Evolutionary conservation across 306 rosid species (phyloP).

Genomic region (Cucurbita moschata): DNA sequence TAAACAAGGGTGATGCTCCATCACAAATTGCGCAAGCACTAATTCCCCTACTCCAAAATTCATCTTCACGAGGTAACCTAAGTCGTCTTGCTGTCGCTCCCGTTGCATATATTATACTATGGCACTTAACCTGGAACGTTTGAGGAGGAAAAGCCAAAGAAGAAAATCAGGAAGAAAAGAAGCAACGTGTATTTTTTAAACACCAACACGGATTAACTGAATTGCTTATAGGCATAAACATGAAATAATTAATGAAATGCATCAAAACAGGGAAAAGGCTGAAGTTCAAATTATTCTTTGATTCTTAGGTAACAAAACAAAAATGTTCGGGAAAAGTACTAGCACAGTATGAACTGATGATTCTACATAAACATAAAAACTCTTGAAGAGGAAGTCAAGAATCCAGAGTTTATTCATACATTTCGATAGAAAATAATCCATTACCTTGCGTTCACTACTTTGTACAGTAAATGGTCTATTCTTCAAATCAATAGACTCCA

Average conservation of each 20-base stretch:
- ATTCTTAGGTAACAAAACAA: neutral
- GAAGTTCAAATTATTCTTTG: neutral
- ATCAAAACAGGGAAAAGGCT: neutral
- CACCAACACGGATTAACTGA: neutral
- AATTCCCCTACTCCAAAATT: constrained; percentile 97
- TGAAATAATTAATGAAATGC: neutral
- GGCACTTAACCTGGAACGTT: constrained; percentile 61
- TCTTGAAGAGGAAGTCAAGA: neutral
- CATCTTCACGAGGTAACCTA: constrained; percentile 79
- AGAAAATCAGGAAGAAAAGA: constrained; percentile 4
- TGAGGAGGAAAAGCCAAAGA: constrained; percentile 6
- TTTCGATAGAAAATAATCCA: constrained; percentile 9
- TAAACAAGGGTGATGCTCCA: constrained; percentile 92
- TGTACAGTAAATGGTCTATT: constrained; percentile 62
- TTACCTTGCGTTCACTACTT: constrained; percentile 97
- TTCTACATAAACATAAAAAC: neutral
- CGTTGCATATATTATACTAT: constrained; percentile 63
- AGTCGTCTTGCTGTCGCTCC: constrained; percentile 92
- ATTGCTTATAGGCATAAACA: neutral
- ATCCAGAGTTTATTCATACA: neutral
- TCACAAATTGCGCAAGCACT: constrained; percentile 99
- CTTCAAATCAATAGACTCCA: constrained; percentile 60
- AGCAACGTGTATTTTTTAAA: neutral
- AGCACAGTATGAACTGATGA: neutral
- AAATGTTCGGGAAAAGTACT: neutral